A percentile compares a stretch with the other conserved stretches of the same genome.
Conservation (phyloP, 2,329 filamentous ascomycete genomes). For the Alternaria triticina region DNA sequence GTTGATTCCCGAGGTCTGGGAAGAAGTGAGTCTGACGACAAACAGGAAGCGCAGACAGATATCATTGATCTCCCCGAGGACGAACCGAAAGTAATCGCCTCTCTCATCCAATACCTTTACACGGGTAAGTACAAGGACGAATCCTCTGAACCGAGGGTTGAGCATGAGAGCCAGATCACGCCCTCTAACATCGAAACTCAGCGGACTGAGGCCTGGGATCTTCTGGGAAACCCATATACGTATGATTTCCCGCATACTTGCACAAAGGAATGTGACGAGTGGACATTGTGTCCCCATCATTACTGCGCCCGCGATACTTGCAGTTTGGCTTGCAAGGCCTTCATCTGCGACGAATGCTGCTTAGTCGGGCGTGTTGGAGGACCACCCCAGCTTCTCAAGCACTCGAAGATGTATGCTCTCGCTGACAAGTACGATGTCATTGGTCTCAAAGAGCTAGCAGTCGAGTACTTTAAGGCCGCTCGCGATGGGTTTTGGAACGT, state of each 20-base stretch:
- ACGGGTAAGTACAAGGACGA: background rate
- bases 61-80: background rate
- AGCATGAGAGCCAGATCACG: background rate
- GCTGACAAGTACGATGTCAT: background rate
- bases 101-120: background rate
- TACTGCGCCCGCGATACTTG: fast-evolving
- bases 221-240: too few species aligned
- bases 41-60: background rate
- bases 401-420: background rate
- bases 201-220: too few species aligned
- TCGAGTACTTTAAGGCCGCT: background rate
- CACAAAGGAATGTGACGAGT: too few species aligned
- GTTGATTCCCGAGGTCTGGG: too few species aligned
- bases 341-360: background rate
- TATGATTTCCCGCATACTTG: too few species aligned
- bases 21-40: background rate
- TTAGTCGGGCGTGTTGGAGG: background rate
- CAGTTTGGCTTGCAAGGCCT: background rate
- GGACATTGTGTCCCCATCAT: background rate
- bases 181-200: too few species aligned
- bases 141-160: too few species aligned
- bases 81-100: background rate
- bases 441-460: background rate
- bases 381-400: background rate
- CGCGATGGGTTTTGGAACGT: background rate